Percentiles rank a stretch among this genome's conserved stretches.
These are phyloP conservation scores for Solanum pennellii DNA, from an alignment of 257 asterid species.

Conservation along the genomic window DNA sequence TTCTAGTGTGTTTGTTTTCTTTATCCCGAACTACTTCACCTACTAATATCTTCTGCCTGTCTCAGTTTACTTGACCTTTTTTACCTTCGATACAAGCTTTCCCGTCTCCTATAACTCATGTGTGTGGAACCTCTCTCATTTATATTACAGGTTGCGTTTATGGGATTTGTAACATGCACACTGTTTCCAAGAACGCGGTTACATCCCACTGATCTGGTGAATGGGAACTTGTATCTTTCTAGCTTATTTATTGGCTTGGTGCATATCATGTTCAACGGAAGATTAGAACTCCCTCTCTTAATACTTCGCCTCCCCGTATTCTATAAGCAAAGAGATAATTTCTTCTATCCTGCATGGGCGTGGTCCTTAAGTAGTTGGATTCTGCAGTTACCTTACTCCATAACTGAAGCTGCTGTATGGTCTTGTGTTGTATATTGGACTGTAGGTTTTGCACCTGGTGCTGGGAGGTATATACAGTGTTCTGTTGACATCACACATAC, in stretches of 20 bases:
- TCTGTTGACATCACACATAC: neutral
- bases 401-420: constrained; percentile 70
- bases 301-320: constrained; percentile 87
- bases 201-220: constrained; percentile 52
- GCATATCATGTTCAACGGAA: constrained; percentile 90
- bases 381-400: constrained; percentile 74
- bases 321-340: constrained; percentile 83
- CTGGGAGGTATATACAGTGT: constrained; percentile 43
- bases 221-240: constrained; percentile 58
- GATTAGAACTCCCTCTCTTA: constrained; percentile 70
- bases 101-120: neutral
- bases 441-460: constrained; percentile 71
- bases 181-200: constrained; percentile 62
- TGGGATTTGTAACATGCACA: constrained; percentile 63
- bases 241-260: constrained; percentile 64
- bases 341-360: constrained; percentile 84
- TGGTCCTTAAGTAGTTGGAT: constrained; percentile 72
- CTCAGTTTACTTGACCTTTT: neutral
- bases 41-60: neutral
- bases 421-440: constrained; percentile 59
- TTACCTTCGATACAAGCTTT: neutral
- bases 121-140: neutral
- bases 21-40: neutral
- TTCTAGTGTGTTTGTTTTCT: neutral
- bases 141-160: constrained; percentile 65